phyloP scores from a whole-genome alignment of 129 eudicot genomes.

The Daucus carota region DNA sequence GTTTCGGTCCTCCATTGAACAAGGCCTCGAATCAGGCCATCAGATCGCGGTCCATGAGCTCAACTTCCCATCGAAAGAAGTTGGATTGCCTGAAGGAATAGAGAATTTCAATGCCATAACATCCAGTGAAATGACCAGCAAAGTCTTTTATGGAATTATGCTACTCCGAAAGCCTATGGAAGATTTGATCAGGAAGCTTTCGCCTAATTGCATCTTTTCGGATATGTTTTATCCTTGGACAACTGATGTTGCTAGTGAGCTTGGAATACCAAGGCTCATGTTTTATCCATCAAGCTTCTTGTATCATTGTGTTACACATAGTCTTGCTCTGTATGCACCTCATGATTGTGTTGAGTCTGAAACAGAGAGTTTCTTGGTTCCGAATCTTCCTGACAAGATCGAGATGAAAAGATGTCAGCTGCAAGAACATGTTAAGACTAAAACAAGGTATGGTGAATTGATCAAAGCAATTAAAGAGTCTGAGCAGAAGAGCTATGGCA shows the following conservation, averaged over 20 bases:
- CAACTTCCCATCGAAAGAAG: conserved; percentile 20
- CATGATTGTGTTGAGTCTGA: conserved; percentile 25
- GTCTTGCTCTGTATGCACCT: conserved; percentile 18
- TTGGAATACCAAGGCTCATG: conserved; percentile 23
- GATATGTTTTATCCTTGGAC: conserved; percentile 38
- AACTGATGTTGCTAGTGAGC: conserved; percentile 21
- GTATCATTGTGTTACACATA: conserved; percentile 8
- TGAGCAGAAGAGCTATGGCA: conserved; percentile 26
- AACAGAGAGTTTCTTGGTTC: conserved; percentile 25
- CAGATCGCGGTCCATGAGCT: conserved; percentile 16
- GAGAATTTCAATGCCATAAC: conserved; percentile 25
- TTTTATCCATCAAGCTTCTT: conserved; percentile 17
- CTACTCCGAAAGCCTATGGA: conserved; percentile 25
- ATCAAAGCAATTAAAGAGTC: conserved; percentile 23
- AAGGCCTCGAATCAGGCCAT: conserved; percentile 8
- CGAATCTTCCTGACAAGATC: conserved; percentile 20
- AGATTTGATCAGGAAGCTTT: not conserved
- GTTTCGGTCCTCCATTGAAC: conserved; percentile 4
- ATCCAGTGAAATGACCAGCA: conserved; percentile 11
- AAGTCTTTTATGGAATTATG: conserved; percentile 14
- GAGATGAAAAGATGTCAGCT: conserved; percentile 24
- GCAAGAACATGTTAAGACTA: conserved; percentile 17
- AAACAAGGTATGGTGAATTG: conserved; percentile 3
- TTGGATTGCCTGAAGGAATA: conserved; percentile 31
- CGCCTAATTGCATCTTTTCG: conserved; percentile 32